Evolutionary conservation across 495 filamentous ascomycete genomes (phyloP).

Genomic region (Penicillium nucicola): DNA sequence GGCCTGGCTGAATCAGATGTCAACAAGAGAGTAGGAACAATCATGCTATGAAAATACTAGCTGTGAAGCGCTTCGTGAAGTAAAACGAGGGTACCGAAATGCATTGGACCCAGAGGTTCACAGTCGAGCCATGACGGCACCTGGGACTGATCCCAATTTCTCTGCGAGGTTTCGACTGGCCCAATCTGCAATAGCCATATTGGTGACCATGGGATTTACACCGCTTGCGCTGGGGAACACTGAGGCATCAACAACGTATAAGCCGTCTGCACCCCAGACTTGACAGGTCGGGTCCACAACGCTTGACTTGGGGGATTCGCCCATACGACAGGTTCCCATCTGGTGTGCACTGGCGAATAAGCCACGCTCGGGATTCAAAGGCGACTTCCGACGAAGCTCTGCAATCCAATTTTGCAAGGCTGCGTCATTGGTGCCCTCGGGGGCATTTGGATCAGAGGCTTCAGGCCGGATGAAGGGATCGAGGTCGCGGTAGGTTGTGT

Average conservation of each 20-base stretch:
- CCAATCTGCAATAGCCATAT: conserved; percentile 72
- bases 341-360: conserved; percentile 73
- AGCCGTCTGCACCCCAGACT: conserved; percentile 70
- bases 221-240: conserved; percentile 87
- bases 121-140: conserved; percentile 16
- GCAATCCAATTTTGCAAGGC: conserved; percentile 67
- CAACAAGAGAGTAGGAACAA: background rate
- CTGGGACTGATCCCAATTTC: conserved; percentile 18
- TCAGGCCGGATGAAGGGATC: conserved; percentile 61
- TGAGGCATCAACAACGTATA: conserved; percentile 84
- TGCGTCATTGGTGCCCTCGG: conserved; percentile 60
- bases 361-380: conserved; percentile 41
- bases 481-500: conserved; percentile 55
- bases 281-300: conserved; percentile 74
- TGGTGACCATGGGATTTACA: conserved; percentile 92
- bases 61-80: background rate
- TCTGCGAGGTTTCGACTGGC: conserved; percentile 37
- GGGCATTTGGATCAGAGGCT: conserved; percentile 25
- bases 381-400: conserved; percentile 53
- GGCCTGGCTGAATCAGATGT: background rate
- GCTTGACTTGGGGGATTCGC: conserved; percentile 49
- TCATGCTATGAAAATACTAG: background rate
- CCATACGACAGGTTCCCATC: conserved; percentile 91
- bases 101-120: background rate
- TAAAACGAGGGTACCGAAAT: background rate